phyloP scores from a whole-genome alignment of 306 rosid species.

The Castanea crenata region DNA sequence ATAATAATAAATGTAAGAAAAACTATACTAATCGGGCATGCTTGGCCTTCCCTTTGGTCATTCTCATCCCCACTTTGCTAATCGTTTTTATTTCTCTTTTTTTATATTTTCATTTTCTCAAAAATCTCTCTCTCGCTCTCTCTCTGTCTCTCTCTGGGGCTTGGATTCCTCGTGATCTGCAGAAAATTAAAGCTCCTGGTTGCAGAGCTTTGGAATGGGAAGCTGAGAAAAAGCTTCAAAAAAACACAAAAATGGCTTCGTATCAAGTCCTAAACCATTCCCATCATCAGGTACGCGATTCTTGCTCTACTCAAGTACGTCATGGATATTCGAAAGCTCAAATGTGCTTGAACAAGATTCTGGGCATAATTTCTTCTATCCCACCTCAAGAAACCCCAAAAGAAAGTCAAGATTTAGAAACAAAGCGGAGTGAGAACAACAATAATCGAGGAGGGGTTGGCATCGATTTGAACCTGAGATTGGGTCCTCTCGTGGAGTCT shows the following conservation, averaged over 20 bases:
- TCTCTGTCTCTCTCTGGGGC: not conserved
- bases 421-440: not conserved
- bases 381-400: slow-evolving; percentile 11
- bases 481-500: slow-evolving; percentile 2
- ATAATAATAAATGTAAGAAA: not conserved
- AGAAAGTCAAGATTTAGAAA: not conserved
- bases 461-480: slow-evolving; percentile 37
- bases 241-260: slow-evolving; percentile 29
- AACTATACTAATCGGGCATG: not conserved
- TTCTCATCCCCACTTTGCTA: not conserved
- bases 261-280: not conserved
- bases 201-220: not conserved
- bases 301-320: not conserved
- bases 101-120: not conserved
- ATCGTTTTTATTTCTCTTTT: not conserved
- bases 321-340: slow-evolving; percentile 46
- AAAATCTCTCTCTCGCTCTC: not conserved
- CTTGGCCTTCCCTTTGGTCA: not conserved
- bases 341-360: slow-evolving; percentile 48
- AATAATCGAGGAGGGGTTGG: slow-evolving; percentile 8
- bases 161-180: not conserved
- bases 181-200: not conserved
- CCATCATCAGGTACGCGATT: slow-evolving; percentile 16
- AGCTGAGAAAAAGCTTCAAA: not conserved
- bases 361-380: slow-evolving; percentile 38